A percentile compares a stretch with the other conserved stretches of the same genome.
Conservation (phyloP, 495 filamentous ascomycete genomes). For the Penicillium simplicissimum region DNA sequence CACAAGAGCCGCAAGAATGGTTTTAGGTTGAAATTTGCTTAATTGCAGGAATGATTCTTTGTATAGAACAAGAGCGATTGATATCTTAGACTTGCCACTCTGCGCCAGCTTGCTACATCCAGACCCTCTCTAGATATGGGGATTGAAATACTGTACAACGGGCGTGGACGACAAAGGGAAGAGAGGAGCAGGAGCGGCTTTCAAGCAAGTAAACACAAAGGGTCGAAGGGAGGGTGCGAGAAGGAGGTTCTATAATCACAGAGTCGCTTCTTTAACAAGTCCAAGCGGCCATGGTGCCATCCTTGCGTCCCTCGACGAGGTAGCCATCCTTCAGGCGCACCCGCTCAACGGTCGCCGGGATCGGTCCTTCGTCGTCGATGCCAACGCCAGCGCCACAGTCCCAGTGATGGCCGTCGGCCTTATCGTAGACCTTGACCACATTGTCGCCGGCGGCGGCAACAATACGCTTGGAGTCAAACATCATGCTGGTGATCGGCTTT, state of each 20-base stretch:
- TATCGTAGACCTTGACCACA: slow-evolving; percentile 97
- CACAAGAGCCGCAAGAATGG: not conserved
- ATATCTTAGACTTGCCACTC: slow-evolving; percentile 20
- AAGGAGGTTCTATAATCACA: not conserved
- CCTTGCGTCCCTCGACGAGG: slow-evolving; percentile 82
- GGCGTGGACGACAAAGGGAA: slow-evolving; percentile 10
- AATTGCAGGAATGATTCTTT: slow-evolving; percentile 7
- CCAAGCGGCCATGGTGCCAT: slow-evolving; percentile 92
- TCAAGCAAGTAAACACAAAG: slow-evolving; percentile 1
- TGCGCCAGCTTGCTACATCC: slow-evolving; percentile 19
- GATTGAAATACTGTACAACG: slow-evolving; percentile 34
- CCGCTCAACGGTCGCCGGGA: slow-evolving; percentile 72
- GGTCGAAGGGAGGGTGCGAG: not conserved
- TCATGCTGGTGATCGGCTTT: slow-evolving; percentile 91
- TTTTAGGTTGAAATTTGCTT: not conserved
- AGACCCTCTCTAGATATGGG: slow-evolving; percentile 25
- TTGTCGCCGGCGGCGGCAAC: slow-evolving; percentile 87
- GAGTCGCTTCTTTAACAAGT: slow-evolving; percentile 58
- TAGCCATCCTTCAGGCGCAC: slow-evolving; percentile 95
- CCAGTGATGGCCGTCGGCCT: slow-evolving; percentile 93
- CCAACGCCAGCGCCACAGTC: slow-evolving; percentile 85
- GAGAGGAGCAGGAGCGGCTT: slow-evolving; percentile 10
- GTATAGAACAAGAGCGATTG: slow-evolving; percentile 13
- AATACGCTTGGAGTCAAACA: slow-evolving; percentile 92
- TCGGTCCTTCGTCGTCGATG: slow-evolving; percentile 59